phyloP scores from a whole-genome alignment of 352 stramenopile species.

The Hyaloperonospora brassicae region DNA sequence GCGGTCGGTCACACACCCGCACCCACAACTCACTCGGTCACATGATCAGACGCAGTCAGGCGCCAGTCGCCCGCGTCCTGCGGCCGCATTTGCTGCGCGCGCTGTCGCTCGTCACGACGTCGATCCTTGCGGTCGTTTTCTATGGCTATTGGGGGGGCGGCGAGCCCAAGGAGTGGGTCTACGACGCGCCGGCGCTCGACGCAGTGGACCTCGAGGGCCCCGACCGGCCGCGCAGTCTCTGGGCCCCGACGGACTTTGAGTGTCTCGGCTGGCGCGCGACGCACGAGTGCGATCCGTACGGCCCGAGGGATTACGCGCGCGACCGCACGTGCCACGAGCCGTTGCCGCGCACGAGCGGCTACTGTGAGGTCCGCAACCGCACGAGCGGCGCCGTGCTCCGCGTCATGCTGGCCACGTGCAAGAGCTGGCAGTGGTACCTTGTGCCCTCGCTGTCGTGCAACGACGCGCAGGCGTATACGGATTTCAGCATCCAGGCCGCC shows the following conservation, averaged over 20 bases:
- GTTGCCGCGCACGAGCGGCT: constrained; percentile 45
- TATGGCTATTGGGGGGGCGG: constrained; percentile 54
- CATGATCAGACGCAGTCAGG: constrained; percentile 3
- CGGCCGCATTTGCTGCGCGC: constrained; percentile 36
- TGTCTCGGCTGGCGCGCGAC: constrained; percentile 68
- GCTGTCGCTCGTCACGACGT: constrained; percentile 29
- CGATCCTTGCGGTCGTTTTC: constrained; percentile 38
- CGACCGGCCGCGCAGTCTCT: constrained; percentile 29
- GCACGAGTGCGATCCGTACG: constrained; percentile 55
- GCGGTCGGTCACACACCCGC: no score
- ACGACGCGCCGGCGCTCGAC: constrained; percentile 37
- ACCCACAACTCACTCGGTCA: no score
- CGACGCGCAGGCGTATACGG: constrained; percentile 51
- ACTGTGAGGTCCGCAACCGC: constrained; percentile 63
- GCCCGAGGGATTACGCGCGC: constrained; percentile 27
- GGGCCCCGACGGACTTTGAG: constrained; percentile 55
- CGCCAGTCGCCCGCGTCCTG: constrained; percentile 24
- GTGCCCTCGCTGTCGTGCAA: constrained; percentile 48
- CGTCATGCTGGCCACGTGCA: constrained; percentile 70
- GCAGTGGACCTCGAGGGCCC: constrained; percentile 30
- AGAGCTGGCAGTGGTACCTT: constrained; percentile 54
- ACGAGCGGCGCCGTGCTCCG: constrained; percentile 43
- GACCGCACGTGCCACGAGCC: constrained; percentile 42
- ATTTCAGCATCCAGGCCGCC: constrained; percentile 54
- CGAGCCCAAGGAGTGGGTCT: constrained; percentile 31